Evolutionary conservation across 108 stramenopile species (phyloP), one percentile per base, ranked within the genome.

Genomic region (Conticribra weissflogii): DNA sequence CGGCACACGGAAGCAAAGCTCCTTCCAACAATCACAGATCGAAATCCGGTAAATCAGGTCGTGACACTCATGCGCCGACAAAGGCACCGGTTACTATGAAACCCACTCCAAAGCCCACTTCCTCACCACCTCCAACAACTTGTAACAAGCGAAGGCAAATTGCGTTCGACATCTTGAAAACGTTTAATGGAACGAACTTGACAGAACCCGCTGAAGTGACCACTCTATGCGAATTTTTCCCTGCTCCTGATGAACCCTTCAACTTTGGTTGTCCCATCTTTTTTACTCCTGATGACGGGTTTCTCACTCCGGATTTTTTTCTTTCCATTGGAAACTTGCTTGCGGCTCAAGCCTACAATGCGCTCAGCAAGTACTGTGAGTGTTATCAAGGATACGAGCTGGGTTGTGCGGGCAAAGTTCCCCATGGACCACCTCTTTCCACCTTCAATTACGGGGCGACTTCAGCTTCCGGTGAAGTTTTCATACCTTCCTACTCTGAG

Each of bases 371-470:
- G 53, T 54, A 3, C 53, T 54, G 53, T 24, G 53, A 54, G 53
- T 54, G 53, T 23, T 4, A 23, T 54, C 1, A 2, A 27, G 53
- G 53, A 2, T 23, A 23, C 22, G 53, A 54, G 1, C 2, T 23
- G 7, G 53, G 53, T 22, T 54, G 53, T 23, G 53, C 53, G 2
- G 53, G 24, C 22, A 54, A 54, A 24, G 25, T 54, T 27, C 53
- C 53, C 15, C 53, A 27, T 27, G 21, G 27, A 4, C 36, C 36
- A 12, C 36, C 36, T 41, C 36, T 41, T 12, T 41, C 36, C 36
- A 41, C 36, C 36, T 41, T 9, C 36, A 41, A 12, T 41, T 41
- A 41, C 12, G n/a, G n/a, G n/a, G n/a, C n/a, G n/a, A n/a, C n/a
- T n/a, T 15, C 3, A 1, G 53, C 2, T 22, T 21, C 22, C 22